These are phyloP conservation scores for Quercus variabilis DNA, from an alignment of 306 rosid genomes.

Conservation along the genomic window DNA sequence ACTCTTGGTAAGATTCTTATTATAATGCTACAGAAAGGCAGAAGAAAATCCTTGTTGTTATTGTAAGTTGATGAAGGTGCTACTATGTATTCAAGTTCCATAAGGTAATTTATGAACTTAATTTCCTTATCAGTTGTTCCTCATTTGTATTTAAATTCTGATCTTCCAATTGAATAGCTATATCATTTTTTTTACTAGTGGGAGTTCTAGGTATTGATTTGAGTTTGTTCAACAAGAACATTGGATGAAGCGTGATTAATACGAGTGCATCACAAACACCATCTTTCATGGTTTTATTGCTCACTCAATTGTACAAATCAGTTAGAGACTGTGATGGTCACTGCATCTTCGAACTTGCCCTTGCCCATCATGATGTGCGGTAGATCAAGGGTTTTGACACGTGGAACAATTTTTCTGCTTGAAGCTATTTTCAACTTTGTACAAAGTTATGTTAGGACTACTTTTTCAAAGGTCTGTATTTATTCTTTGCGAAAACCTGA, in stretches of 20 bases:
- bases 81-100: slow-evolving; percentile 20
- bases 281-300: slow-evolving; percentile 15
- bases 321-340: slow-evolving; percentile 5
- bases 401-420: slow-evolving; percentile 19
- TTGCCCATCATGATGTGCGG: slow-evolving; percentile 7
- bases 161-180: no score
- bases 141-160: neutral
- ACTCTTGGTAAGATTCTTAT: neutral
- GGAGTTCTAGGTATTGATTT: neutral
- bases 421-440: slow-evolving; percentile 24
- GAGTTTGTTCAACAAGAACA: neutral
- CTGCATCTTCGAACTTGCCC: slow-evolving; percentile 10
- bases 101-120: slow-evolving; percentile 2
- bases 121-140: neutral
- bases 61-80: slow-evolving; percentile 3
- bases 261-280: neutral
- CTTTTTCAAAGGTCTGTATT: neutral
- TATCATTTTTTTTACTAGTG: neutral
- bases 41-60: neutral
- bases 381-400: slow-evolving; percentile 19
- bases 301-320: slow-evolving; percentile 8
- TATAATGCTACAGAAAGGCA: neutral
- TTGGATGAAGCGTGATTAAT: neutral
- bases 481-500: slow-evolving; percentile 19
- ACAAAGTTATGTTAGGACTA: slow-evolving; percentile 5